Evolutionary conservation across 331 rosid species (phyloP).

Genomic region (Quercus phellos): DNA sequence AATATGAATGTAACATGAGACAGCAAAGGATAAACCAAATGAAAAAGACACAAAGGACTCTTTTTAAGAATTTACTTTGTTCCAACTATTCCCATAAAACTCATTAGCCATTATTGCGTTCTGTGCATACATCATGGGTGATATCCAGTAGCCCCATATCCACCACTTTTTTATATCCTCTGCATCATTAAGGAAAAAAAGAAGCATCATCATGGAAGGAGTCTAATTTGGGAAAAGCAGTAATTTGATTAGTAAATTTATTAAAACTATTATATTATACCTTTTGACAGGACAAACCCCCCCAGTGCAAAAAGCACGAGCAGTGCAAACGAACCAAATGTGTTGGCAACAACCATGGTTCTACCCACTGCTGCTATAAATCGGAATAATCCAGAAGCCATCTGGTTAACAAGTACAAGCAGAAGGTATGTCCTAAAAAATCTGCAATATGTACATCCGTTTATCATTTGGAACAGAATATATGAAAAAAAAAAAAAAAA

Average conservation of each 20-base stretch:
- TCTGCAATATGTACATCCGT: not conserved
- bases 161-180: conserved; percentile 38
- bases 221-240: not conserved
- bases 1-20: not conserved
- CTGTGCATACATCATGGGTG: conserved; percentile 68
- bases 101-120: conserved; percentile 50
- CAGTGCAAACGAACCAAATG: conserved; percentile 35
- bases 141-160: conserved; percentile 69
- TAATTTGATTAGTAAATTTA: not conserved
- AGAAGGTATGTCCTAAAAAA: not conserved
- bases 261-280: conserved; percentile 7
- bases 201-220: not conserved
- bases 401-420: conserved; percentile 49
- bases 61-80: conserved; percentile 15
- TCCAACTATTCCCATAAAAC: conserved; percentile 55
- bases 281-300: conserved; percentile 41
- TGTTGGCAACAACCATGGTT: conserved; percentile 28
- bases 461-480: not conserved
- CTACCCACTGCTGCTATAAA: conserved; percentile 35
- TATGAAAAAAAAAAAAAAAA: not conserved
- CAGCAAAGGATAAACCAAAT: not conserved
- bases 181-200: not conserved
- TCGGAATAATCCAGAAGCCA: conserved; percentile 69
- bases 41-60: not conserved
- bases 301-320: conserved; percentile 25